Evolutionary conservation across 148 eudicot species (phyloP).

Genomic region (Hydrangea macrophylla): DNA sequence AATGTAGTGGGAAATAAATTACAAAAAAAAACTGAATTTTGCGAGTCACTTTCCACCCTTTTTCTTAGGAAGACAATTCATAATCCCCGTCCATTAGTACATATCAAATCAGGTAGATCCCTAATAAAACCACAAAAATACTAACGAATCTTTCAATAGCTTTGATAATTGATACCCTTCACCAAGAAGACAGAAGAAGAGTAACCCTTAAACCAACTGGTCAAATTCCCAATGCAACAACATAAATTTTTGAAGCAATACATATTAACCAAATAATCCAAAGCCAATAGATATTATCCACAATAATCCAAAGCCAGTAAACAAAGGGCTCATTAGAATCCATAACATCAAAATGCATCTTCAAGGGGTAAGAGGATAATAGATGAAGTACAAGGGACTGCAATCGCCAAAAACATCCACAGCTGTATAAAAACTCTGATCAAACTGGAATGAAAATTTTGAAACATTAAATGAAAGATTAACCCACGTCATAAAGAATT

Average conservation of each 20-base stretch:
- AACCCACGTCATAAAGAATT: neutral
- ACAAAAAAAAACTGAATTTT: no score
- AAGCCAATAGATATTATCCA: neutral
- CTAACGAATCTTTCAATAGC: no score
- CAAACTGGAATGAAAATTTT: neutral
- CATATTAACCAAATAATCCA: neutral
- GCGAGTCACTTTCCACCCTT: no score
- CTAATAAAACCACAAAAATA: no score
- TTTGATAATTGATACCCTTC: neutral
- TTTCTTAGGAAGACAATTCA: no score
- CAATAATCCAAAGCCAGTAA: no score
- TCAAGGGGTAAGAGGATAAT: neutral
- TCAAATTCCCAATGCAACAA: slow-evolving; percentile 1
- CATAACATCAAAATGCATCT: neutral
- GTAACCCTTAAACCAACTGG: neutral
- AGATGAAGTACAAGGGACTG: neutral
- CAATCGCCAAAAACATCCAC: neutral
- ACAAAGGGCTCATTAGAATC: neutral
- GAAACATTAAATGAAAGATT: neutral
- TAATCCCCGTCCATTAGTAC: no score
- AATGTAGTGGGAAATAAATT: neutral
- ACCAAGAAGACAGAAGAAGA: neutral
- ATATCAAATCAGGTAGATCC: no score
- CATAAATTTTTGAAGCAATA: neutral
- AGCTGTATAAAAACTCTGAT: neutral